These are phyloP conservation scores for Hypoxylon sp. DNA, from an alignment of 2,329 filamentous ascomycete species.

Conservation along the genomic window DNA sequence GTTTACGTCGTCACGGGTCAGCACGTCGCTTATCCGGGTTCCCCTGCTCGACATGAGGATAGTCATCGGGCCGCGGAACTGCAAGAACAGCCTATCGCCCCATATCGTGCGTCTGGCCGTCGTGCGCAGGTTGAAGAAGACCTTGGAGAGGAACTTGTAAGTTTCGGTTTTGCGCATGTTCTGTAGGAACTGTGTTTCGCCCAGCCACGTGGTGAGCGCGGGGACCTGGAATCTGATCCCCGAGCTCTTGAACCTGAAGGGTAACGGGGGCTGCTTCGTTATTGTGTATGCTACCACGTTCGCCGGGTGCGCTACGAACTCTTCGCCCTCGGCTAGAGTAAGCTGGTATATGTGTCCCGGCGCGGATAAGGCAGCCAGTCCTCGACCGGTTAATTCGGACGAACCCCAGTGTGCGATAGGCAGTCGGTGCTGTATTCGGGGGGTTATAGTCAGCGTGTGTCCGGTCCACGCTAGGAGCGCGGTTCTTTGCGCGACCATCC, in stretches of 20 bases:
- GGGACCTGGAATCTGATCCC: slow-evolving; percentile 86
- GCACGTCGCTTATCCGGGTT: slow-evolving; percentile 80
- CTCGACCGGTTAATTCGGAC: slow-evolving; percentile 88
- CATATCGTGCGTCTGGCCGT: slow-evolving; percentile 86
- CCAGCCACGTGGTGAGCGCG: slow-evolving; percentile 74
- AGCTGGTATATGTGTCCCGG: slow-evolving; percentile 93
- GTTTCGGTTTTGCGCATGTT: slow-evolving; percentile 78
- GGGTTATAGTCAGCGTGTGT: slow-evolving; percentile 82
- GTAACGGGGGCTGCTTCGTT: slow-evolving; percentile 78
- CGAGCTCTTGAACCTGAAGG: slow-evolving; percentile 88
- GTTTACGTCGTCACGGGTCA: slow-evolving; percentile 85
- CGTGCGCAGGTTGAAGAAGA: slow-evolving; percentile 79
- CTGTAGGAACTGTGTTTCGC: slow-evolving; percentile 80
- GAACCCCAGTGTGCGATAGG: slow-evolving; percentile 92
- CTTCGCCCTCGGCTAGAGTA: slow-evolving; percentile 83
- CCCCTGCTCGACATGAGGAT: slow-evolving; percentile 92
- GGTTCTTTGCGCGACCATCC: slow-evolving; percentile 90
- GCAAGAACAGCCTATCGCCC: slow-evolving; percentile 93
- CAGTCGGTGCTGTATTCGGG: slow-evolving; percentile 81
- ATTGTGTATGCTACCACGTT: slow-evolving; percentile 93
- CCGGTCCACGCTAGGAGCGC: slow-evolving; percentile 97
- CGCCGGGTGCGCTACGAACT: slow-evolving; percentile 91
- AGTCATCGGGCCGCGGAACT: slow-evolving; percentile 88
- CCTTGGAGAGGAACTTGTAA: slow-evolving; percentile 78
- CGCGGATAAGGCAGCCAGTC: slow-evolving; percentile 86